Base-by-base conservation (phyloP, 495 filamentous ascomycete species). In the Chaetomidium leptoderma region DNA sequence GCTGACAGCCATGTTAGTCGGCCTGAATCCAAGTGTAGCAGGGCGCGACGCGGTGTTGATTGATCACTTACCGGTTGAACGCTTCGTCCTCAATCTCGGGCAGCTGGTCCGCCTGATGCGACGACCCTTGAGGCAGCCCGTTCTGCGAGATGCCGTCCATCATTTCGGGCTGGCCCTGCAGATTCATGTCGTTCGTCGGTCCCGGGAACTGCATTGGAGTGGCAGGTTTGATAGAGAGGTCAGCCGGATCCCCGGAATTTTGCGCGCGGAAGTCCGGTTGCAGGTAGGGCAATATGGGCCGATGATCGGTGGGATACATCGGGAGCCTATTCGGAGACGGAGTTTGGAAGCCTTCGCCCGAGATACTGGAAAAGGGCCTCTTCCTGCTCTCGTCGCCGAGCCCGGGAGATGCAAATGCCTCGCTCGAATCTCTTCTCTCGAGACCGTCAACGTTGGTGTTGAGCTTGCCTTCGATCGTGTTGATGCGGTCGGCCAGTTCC, bases 401-500 rank as follows among this genome's bases (percentile, higher is more conserved):
- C 1, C 63, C 62, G 6, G 76, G 65, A 9, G 70, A 62, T 1
- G 65, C 58, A 48, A 75, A 76, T 0, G 66, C 57, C 32, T 78
- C 76, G 24, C 62, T 61, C 0, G 74, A 74, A 6, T 69, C 64
- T 32, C 72, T 68, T 49, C 70, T 67, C 8, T 67, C 62, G 3
- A 60, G 21, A 8, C 42, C 45, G 16, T 72, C 70, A 7, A 60
- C 58, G 24, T 58, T 67, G 42, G 63, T 63, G 42, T 70, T 73
- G 63, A 70, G 62, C 60, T 84, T 81, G 42, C 81, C 86, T 61
- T 97, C 92, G 23, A 97, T 85, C 2, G 81, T 85, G 59, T 92
- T 84, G 48, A 97, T 80, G 29, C 92, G 81, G 62, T 96, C 92
- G 32, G 92, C 91, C 2, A 97, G 80, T 67, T 97, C 92, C 68